Base-by-base conservation (phyloP, 1,284 basidiomycete genomes). In the Ceratobasidium sp. region DNA sequence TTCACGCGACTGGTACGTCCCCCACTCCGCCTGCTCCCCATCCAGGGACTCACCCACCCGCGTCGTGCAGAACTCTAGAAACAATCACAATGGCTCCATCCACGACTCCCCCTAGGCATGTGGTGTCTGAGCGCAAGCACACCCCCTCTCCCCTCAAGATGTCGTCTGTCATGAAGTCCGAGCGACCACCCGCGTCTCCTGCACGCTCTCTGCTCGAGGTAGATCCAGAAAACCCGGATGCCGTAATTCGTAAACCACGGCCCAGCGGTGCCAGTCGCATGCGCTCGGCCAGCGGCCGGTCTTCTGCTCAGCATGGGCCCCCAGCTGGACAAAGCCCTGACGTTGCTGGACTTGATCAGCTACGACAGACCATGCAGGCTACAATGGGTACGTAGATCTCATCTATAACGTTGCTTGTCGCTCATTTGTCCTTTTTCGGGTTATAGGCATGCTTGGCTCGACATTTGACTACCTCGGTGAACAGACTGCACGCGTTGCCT, bases 381-480 rank as follows among this genome's bases (percentile, higher is more conserved):
- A 82, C 84, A 2, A 74, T 86, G 1, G 74, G 74, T 0, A 77
- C 79, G 0, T 78, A 50, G 46, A 46, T 64, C 10, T 28, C 30
- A 16, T 1, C 39, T 12, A 10, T 26, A 23, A 8, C 21, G n/a
- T 14, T 36, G 36, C 43, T 32, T 30, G 39, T 46, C 4, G 67
- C 45, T 58, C 69, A 71, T 60, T 60, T 41, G 28, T 61, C 62
- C 48, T 16, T 64, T 65, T 65, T 65, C 32, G 62, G 62, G 34
- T 30, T 4, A 6, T 26, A 60, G 57, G 34, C 14, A 45, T 86
- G 52, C 48, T 65, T 1, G 80, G 81, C 0, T 75, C 77, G 6
- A 84, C 84, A 0, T 84, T 86, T 75, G 82, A 84, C 46, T 78
- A 79, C 2, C 78, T 88, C 6, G 84, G 82, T 0, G 78, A 79